phyloP scores from a whole-genome alignment of 306 rosid genomes.

The Amphicarpaea edgeworthii region DNA sequence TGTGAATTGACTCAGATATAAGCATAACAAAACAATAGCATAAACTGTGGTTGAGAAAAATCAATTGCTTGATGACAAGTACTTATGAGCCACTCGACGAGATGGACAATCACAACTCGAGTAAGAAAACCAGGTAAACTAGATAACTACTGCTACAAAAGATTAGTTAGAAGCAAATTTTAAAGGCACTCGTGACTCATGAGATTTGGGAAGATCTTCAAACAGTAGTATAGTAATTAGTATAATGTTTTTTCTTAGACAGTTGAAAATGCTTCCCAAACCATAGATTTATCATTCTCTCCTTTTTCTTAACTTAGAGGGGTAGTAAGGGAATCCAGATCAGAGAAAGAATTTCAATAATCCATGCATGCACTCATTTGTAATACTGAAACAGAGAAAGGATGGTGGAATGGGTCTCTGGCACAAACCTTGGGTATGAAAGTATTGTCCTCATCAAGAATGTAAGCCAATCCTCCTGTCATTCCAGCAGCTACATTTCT shows the following conservation, averaged over 20 bases:
- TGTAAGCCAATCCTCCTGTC: constrained; percentile 98
- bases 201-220: constrained; percentile 28
- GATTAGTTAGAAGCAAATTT: constrained; percentile 4
- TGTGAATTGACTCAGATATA: constrained; percentile 51
- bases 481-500: constrained; percentile 99
- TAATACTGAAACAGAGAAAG: constrained; percentile 13
- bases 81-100: background rate
- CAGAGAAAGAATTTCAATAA: constrained; percentile 4
- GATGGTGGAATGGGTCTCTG: constrained; percentile 11
- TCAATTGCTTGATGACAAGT: background rate
- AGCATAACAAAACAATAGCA: constrained; percentile 25
- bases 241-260: background rate
- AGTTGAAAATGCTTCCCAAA: constrained; percentile 11
- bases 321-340: constrained; percentile 7
- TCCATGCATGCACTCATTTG: constrained; percentile 18
- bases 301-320: background rate
- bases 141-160: background rate
- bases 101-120: background rate
- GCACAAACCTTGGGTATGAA: constrained; percentile 86
- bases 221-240: background rate
- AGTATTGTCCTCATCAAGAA: constrained; percentile 89
- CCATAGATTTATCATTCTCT: constrained; percentile 3
- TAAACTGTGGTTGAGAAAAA: background rate
- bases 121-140: background rate
- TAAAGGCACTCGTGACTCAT: background rate